Evolutionary conservation across 495 filamentous ascomycete genomes (phyloP).

Genomic region (Penicillium coprophilum): DNA sequence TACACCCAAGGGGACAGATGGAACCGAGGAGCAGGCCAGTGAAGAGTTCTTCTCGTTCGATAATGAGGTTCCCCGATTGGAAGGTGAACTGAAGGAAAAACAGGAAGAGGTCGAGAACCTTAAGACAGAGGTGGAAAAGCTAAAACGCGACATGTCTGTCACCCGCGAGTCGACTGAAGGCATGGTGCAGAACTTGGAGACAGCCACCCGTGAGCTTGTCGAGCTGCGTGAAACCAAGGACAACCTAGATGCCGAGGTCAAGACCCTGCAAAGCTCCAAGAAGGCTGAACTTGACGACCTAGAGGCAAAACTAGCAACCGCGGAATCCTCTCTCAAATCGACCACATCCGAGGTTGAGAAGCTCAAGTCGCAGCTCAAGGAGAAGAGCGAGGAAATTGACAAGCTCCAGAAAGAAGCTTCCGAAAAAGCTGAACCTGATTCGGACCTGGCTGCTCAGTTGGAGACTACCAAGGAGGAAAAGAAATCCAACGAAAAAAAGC

Average conservation of each 20-base stretch:
- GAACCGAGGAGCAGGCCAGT: constrained; percentile 43
- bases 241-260: constrained; percentile 51
- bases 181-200: constrained; percentile 62
- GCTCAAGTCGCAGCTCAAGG: constrained; percentile 55
- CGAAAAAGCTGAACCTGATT: constrained; percentile 41
- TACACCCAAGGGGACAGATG: constrained; percentile 22
- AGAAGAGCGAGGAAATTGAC: constrained; percentile 53
- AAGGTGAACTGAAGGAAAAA: constrained; percentile 57
- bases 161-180: constrained; percentile 64
- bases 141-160: constrained; percentile 53
- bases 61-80: constrained; percentile 67
- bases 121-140: constrained; percentile 58
- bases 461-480: constrained; percentile 40
- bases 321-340: constrained; percentile 47
- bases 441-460: constrained; percentile 36
- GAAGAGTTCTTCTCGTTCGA: constrained; percentile 93
- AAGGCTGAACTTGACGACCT: constrained; percentile 43
- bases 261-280: constrained; percentile 31
- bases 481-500: constrained; percentile 50
- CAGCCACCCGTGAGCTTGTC: constrained; percentile 57
- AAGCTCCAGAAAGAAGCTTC: constrained; percentile 44
- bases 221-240: constrained; percentile 58
- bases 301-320: constrained; percentile 38
- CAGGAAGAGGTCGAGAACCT: constrained; percentile 67
- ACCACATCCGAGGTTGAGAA: constrained; percentile 49